Evolutionary conservation across 768 basidiomycete genomes (phyloP).

Genomic region (Lentinula lateritia): DNA sequence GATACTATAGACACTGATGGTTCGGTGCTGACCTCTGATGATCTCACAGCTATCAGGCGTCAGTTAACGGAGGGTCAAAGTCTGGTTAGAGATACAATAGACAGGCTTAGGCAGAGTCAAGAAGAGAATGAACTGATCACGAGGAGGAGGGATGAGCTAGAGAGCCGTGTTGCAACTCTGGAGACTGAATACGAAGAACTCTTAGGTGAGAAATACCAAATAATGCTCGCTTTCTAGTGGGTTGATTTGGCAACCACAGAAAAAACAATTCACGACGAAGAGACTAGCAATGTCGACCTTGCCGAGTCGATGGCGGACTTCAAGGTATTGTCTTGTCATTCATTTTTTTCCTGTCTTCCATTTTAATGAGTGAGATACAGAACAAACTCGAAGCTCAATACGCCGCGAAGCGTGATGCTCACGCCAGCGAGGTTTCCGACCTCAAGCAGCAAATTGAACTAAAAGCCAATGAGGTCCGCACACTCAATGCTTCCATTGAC

Average conservation of each 20-base stretch:
- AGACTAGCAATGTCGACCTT: slow-evolving; percentile 76
- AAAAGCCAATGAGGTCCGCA: slow-evolving; percentile 77
- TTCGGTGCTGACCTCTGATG: slow-evolving; percentile 61
- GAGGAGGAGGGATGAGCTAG: slow-evolving; percentile 82
- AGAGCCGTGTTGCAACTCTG: slow-evolving; percentile 69
- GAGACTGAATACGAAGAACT: slow-evolving; percentile 97
- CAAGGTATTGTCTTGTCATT: slow-evolving; percentile 49
- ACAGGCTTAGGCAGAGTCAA: slow-evolving; percentile 82
- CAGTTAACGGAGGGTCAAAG: slow-evolving; percentile 88
- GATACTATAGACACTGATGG: slow-evolving; percentile 69
- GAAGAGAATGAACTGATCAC: slow-evolving; percentile 87
- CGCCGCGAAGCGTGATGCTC: slow-evolving; percentile 85
- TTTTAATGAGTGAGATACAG: slow-evolving; percentile 35
- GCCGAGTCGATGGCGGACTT: slow-evolving; percentile 85
- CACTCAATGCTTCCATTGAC: slow-evolving; percentile 81
- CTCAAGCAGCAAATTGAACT: slow-evolving; percentile 88
- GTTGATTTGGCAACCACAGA: slow-evolving; percentile 40
- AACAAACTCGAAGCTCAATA: slow-evolving; percentile 93
- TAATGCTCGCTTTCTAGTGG: slow-evolving; percentile 8
- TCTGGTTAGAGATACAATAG: slow-evolving; percentile 81
- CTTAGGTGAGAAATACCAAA: slow-evolving; percentile 55
- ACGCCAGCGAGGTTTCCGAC: slow-evolving; percentile 77
- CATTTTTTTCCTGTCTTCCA: background rate
- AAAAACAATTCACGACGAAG: slow-evolving; percentile 89
- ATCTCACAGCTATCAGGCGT: slow-evolving; percentile 75